Evolutionary conservation across 2,329 filamentous ascomycete species (phyloP).

Genomic region (Geosmithia putterillii): DNA sequence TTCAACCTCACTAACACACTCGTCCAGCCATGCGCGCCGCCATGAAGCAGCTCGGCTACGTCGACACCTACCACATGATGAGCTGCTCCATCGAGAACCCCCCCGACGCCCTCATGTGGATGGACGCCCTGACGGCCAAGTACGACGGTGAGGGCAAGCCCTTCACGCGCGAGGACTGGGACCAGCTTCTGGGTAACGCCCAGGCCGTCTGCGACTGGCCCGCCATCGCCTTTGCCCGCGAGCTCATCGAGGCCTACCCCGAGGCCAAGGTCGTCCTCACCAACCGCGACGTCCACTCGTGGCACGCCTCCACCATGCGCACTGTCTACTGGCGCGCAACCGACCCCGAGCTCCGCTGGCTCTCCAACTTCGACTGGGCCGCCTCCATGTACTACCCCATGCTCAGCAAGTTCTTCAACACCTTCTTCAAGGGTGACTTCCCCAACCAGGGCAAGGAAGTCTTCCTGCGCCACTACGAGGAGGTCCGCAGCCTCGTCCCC

Average conservation of each 20-base stretch:
- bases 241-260: conserved; percentile 59
- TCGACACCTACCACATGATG: conserved; percentile 65
- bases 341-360: conserved; percentile 38
- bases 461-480: conserved; percentile 30
- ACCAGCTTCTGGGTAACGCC: conserved; percentile 53
- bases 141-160: conserved; percentile 20
- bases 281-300: conserved; percentile 53
- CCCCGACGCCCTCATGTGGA: conserved; percentile 54
- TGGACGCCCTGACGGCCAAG: conserved; percentile 50
- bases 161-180: conserved; percentile 57
- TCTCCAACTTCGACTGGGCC: conserved; percentile 41
- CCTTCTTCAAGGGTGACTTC: conserved; percentile 58
- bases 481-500: conserved; percentile 17
- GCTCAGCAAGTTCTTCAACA: conserved; percentile 57
- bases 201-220: conserved; percentile 61
- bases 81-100: conserved; percentile 50
- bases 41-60: conserved; percentile 52
- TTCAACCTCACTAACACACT: not conserved
- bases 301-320: conserved; percentile 49
- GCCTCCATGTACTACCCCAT: conserved; percentile 58
- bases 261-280: conserved; percentile 61
- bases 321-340: conserved; percentile 57
- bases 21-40: conserved; percentile 47
- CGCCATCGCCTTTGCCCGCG: conserved; percentile 53
- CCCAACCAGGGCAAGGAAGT: conserved; percentile 51